Base-by-base conservation (phyloP, 345 rosid genomes). In the Populus tremula region DNA sequence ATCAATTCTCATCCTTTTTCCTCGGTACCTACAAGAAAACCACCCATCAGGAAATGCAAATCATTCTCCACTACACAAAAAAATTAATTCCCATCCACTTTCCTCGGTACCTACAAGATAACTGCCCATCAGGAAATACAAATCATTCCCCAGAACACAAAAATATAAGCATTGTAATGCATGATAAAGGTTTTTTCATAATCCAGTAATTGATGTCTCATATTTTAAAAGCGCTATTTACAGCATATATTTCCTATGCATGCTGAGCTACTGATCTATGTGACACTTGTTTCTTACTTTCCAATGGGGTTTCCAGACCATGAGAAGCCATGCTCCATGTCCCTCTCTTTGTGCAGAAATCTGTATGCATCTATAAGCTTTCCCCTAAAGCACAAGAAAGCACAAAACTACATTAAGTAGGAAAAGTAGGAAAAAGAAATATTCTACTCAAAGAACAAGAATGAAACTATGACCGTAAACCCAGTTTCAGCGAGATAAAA, bases 221-320 rank as follows among this genome's bases (percentile, higher is more conserved):
- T 9, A n/a, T 23, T 72, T 36, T 17, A 41, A 35, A 23, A 47
- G 10, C 53, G 8, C 20, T 54, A 67, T 18, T 50, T 39, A 72
- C 20, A 45, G 70, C 70, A 33, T 8, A 35, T 35, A 21, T 50
- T 43, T 72, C 47, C 21, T 49, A 64, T 61, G 45, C 23, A 35
- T 54, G 70, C 31, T 69, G 31, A 47, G 23, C 13, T 63, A 33
- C n/a, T 56, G 18, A 67, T 38, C 16, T 29, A 45, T 70, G 39
- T n/a, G 5, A 23, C 41, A 31, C 33, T 38, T 4, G 29, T 70
- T 76, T 66, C 92, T 85, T 91, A 94, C 98, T 92, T 94, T 78
- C 97, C 98, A 77, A 94, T 85, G 20, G 97, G 97, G 77, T 92
- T 53, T 62, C 98, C 97, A 12, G 93, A 94, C 97, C 98, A 93